These are phyloP conservation scores for Aquilaria sinensis DNA, from an alignment of 345 rosid genomes.

Conservation along the genomic window DNA sequence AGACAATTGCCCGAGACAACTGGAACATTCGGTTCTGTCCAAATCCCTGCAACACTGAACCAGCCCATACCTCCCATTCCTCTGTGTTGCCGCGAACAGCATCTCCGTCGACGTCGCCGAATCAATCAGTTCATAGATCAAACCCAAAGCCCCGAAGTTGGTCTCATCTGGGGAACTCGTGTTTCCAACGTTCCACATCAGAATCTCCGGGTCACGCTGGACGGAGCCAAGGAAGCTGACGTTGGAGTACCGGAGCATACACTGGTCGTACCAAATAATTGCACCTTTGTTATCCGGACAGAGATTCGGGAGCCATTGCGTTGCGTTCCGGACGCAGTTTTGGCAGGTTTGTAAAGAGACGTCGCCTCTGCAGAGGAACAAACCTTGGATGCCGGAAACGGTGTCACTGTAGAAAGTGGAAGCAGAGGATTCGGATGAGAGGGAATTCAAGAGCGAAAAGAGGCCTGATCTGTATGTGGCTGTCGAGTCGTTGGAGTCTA, in stretches of 20 bases:
- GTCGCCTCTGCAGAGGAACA: constrained; percentile 33
- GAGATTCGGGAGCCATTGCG: constrained; percentile 1
- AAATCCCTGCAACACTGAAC: constrained; percentile 35
- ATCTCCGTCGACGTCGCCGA: neutral
- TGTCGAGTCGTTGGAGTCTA: neutral
- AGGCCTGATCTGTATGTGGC: constrained; percentile 8
- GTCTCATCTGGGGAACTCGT: constrained; percentile 6
- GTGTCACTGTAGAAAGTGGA: constrained; percentile 15
- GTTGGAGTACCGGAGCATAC: constrained; percentile 22
- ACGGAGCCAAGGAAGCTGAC: constrained; percentile 17
- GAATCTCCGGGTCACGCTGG: rapidly evolving
- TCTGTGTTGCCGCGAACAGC: constrained; percentile 10
- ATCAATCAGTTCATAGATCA: constrained; percentile 10
- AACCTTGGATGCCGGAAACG: constrained; percentile 16
- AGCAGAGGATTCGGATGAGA: constrained; percentile 14
- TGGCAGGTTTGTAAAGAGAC: constrained; percentile 16
- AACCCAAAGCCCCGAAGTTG: neutral
- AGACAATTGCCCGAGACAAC: constrained; percentile 12
- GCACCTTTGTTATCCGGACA: constrained; percentile 16
- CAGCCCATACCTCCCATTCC: constrained; percentile 19
- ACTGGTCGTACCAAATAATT: constrained; percentile 24
- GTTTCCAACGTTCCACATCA: constrained; percentile 13
- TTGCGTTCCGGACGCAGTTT: constrained; percentile 20
- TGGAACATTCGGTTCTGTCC: constrained; percentile 2
- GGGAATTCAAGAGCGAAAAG: constrained; percentile 9